A percentile compares a stretch with the other conserved stretches of the same genome.
Evolutionary conservation across 2,329 filamentous ascomycete species (phyloP).

Genomic region (Aspergillus ustus): DNA sequence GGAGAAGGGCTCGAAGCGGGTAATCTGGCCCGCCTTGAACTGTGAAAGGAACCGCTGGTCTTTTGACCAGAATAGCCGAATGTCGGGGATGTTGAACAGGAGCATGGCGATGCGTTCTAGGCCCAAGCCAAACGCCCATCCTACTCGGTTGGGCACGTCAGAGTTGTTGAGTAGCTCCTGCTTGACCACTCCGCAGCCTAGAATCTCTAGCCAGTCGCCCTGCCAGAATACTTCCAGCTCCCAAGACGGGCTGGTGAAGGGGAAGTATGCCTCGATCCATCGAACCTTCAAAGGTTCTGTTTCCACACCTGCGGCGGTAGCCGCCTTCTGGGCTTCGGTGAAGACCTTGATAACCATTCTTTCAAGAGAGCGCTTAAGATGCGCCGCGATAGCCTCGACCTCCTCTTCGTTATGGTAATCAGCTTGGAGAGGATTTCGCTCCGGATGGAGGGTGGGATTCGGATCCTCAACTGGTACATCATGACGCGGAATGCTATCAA

Average conservation of each 20-base stretch:
- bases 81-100: conserved; percentile 93
- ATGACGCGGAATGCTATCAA: conserved; percentile 74
- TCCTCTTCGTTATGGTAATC: conserved; percentile 74
- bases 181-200: conserved; percentile 89
- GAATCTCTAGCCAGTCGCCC: conserved; percentile 92
- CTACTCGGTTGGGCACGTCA: conserved; percentile 73
- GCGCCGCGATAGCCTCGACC: conserved; percentile 78
- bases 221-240: conserved; percentile 95
- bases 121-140: conserved; percentile 95
- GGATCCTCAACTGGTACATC: conserved; percentile 79
- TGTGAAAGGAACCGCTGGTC: conserved; percentile 86
- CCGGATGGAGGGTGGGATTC: conserved; percentile 75
- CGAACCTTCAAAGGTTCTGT: conserved; percentile 80
- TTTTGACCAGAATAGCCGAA: conserved; percentile 91
- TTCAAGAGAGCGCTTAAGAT: conserved; percentile 88
- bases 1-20: conserved; percentile 82
- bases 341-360: conserved; percentile 90
- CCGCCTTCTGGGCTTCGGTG: conserved; percentile 71
- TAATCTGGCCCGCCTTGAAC: conserved; percentile 64
- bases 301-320: conserved; percentile 60
- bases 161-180: conserved; percentile 81
- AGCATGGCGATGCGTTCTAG: conserved; percentile 97
- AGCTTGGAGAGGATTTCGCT: conserved; percentile 81
- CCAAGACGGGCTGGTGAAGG: conserved; percentile 94
- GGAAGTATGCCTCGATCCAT: conserved; percentile 98